Base-by-base conservation (phyloP, 163 green algal genomes). In the Scenedesmus sp. region DNA sequence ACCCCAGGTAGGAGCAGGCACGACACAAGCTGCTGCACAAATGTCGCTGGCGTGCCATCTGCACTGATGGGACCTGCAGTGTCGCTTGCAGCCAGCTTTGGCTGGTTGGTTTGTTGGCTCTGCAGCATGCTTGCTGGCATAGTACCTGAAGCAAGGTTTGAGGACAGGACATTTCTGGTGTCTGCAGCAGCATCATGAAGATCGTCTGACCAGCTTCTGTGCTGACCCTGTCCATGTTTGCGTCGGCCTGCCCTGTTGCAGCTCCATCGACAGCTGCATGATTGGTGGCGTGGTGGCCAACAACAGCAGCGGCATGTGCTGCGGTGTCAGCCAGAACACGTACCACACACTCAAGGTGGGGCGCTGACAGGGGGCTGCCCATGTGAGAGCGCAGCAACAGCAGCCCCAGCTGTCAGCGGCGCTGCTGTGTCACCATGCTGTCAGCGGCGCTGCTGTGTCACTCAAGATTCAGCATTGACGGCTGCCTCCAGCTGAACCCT, bases 241-340 rank as follows among this genome's bases (percentile, higher is more conserved):
- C 22, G 56, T n/a, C n/a, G n/a, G n/a, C 56, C 56, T 70, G 7
- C 15, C 10, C 13, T 24, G 53, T 6, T 70, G 65, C 65, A 97
- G 96, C 35, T 99, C 96, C 88, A 99, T 99, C 87, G 98, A 99
- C 93, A 97, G 91, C 51, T 99, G 97, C 95, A 99, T 99, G 98
- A 97, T 99, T 30, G 98, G 98, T 49, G 98, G 98, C 80, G 98
- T 99, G 88, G 97, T 99, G 35, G 89, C 94, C 85, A 99, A 99
- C 97, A 99, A 99, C 96, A 98, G 96, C 61, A 98, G 95, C 30
- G 98, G 98, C 87, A 99, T 99, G 98, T 99, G 98, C 96, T 99
- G 98, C 93, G 98, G 98, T 73, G 98, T 99, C 46, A 96, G 91
- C 85, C 98, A 99, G 90, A 89, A 95, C 91, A 95, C 93, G 0